Evolutionary conservation across 768 basidiomycete species (phyloP), one percentile per base, ranked within the genome.

Genomic region (Tubosaeta sp.): DNA sequence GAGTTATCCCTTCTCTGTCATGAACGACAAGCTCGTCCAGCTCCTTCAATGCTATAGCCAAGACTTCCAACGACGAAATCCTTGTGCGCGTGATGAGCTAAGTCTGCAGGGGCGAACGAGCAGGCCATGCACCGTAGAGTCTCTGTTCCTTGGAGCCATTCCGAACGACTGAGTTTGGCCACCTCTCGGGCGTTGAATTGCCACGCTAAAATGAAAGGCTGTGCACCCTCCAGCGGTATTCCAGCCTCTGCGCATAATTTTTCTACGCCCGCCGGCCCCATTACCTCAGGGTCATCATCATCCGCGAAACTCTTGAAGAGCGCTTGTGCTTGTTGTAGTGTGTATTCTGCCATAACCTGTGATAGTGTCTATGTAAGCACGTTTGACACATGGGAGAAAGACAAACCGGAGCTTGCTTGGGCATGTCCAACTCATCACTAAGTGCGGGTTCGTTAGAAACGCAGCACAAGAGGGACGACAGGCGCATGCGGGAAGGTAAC

Each of bases 181-280:
- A 92, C 84, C 61, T 90, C 87, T 51, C 75, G 73, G 10, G 85
- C 77, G 41, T 77, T 72, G 49, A 87, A 66, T 58, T 86, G 84
- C 90, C 90, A 92, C 21, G 87, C 80, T 13, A 91, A 71, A 16
- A 91, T 73, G 47, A 92, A 72, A 18, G 88, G 86, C 54, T 81
- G 68, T 6, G 84, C 73, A 27, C 88, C 86, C 18, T 91, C 89
- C 66, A 93, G 70, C 0, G 86, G 73, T 41, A 91, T 77, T n/a
- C 78, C 71, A 12, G 83, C 80, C 54, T 90, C 86, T 22, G 56
- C 74, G 68, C 86, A 93, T 25, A 94, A 69, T 46, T 69, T 73
- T 66, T 85, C 82, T 55, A 91, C 81, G 2, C 88, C 87, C 52
- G 83, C 87, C 1, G 86, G 78, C 1, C 82, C 84, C 58, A 93